Evolutionary conservation across 108 stramenopile genomes (phyloP).

Genomic region (Fistulifera pelliculosa): DNA sequence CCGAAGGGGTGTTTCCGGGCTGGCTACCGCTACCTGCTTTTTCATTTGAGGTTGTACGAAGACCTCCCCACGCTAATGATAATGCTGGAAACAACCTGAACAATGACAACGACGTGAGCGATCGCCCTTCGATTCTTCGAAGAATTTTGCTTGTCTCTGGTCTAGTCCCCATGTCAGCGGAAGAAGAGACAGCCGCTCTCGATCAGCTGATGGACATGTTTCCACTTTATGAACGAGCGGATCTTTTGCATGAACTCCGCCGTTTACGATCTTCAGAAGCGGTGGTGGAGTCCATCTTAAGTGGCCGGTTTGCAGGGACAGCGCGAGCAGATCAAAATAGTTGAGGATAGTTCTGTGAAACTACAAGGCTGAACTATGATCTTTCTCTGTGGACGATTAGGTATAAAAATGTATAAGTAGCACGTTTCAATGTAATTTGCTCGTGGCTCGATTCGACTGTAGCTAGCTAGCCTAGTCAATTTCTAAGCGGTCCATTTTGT

Average conservation of each 20-base stretch:
- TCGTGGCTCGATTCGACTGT: too few species aligned
- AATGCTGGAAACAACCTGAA: slow-evolving; percentile 7
- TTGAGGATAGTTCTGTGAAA: too few species aligned
- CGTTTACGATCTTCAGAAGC: slow-evolving; percentile 62
- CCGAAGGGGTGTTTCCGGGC: slow-evolving; percentile 59
- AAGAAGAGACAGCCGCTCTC: slow-evolving; percentile 63
- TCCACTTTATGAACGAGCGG: slow-evolving; percentile 63
- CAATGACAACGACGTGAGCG: slow-evolving; percentile 19
- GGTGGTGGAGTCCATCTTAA: slow-evolving; percentile 59
- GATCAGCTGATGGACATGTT: slow-evolving; percentile 71
- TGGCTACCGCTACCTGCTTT: slow-evolving; percentile 75
- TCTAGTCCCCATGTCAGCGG: slow-evolving; percentile 60
- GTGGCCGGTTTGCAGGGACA: slow-evolving; percentile 46
- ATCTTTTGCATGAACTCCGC: slow-evolving; percentile 56
- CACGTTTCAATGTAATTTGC: too few species aligned
- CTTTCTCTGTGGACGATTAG: too few species aligned
- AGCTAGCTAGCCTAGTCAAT: too few species aligned
- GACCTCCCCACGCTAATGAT: slow-evolving; percentile 24
- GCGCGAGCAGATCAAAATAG: slow-evolving; percentile 8
- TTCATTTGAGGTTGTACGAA: slow-evolving; percentile 72
- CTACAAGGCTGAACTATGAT: too few species aligned
- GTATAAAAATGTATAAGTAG: too few species aligned
- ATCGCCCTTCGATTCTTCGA: slow-evolving; percentile 37
- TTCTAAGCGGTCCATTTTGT: too few species aligned
- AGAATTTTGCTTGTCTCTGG: slow-evolving; percentile 49